These are phyloP conservation scores for Hylodesmum podocarpum DNA, from an alignment of 306 rosid genomes.

Conservation along the genomic window DNA sequence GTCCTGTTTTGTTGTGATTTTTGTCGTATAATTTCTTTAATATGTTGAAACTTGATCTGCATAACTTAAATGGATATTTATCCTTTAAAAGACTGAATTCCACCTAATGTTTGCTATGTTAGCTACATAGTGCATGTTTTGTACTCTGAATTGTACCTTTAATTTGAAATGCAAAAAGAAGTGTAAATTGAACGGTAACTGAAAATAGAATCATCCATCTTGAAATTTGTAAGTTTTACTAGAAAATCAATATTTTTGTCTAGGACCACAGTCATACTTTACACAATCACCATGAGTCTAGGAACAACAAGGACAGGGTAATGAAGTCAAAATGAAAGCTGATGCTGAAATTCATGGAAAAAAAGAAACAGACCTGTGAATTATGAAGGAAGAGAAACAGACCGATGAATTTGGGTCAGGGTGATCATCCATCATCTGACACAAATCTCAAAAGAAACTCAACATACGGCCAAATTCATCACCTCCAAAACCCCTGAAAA, in stretches of 20 bases:
- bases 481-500: no score
- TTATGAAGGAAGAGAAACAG: neutral
- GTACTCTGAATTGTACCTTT: slow-evolving; percentile 6
- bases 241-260: neutral
- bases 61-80: neutral
- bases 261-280: neutral
- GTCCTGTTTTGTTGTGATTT: slow-evolving; percentile 21
- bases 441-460: no score
- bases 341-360: neutral
- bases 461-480: no score
- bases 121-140: slow-evolving; percentile 8
- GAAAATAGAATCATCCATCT: neutral
- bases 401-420: no score
- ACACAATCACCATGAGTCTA: no score
- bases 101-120: neutral
- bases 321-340: neutral
- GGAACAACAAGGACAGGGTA: no score
- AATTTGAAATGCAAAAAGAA: neutral
- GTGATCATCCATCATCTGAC: no score
- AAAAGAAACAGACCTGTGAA: neutral
- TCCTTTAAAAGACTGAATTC: neutral
- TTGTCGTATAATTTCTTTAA: neutral
- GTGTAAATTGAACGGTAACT: neutral
- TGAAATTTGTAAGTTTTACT: neutral
- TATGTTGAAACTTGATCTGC: slow-evolving; percentile 10